Base-by-base conservation (phyloP, 2,329 filamentous ascomycete species). In the Monilinia vaccinii-corymbosi region DNA sequence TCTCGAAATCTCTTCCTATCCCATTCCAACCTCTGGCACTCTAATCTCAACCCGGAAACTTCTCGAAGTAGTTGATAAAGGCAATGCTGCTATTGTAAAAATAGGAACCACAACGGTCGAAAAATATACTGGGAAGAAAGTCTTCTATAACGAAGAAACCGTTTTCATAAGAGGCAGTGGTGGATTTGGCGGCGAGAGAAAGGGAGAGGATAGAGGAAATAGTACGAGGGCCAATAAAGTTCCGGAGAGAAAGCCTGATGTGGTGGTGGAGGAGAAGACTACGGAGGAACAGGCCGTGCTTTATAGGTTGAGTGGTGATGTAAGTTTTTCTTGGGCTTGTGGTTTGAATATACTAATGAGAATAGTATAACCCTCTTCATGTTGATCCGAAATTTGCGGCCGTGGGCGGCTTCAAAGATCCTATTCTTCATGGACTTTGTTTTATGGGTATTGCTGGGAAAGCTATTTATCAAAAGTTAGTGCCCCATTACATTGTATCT, bases 91-190 rank as follows among this genome's bases (percentile, higher is more conserved):
- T 63, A 81, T 97, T 60, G 83, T 95, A 60, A 88, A 92, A 70
- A 85, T 81, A 23, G 90, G 88, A 65, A 86, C 87, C 67, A 89
- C 86, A 38, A 97, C 94, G 49, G 85, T 91, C 73, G 85, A 96
- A 72, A 90, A 89, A 61, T 86, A 84, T 67, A 94, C 86, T 0
- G 90, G 91, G 68, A 89, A 96, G 73, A 88, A 95, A 62, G 77
- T 99, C 65, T 97, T 97, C 78, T 97, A 97, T 81, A 97, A 97
- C 76, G 94, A 99, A 75, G 84, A 83, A 65, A 93, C 88, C n/a
- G 84, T 92, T 66, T 97, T 99, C 79, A 84, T 99, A 65, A 86
- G 93, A 61, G 93, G 93, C 52, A 88, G 86, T 61, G 94, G 94
- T 65, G 91, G 92, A 59, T 97, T 97, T 70, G 91, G 88, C 60